Percentiles rank a stretch among this genome's conserved stretches.
These are phyloP conservation scores for Gonium pectorale DNA, from an alignment of 139 green algal species.

Conservation along the genomic window DNA sequence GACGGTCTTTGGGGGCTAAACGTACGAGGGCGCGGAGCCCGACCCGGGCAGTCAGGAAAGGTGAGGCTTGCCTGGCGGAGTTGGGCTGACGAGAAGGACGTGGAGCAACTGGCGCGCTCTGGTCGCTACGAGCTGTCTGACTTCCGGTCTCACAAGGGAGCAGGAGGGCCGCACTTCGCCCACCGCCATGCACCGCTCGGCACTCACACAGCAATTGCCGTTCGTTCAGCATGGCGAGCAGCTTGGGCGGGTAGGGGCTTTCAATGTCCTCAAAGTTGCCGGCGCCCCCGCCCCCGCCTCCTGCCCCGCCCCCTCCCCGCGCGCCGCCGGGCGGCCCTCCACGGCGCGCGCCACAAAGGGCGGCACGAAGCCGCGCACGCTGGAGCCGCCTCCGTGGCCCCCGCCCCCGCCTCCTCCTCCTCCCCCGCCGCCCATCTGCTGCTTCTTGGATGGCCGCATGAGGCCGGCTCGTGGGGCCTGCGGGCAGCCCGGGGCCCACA, in stretches of 20 bases:
- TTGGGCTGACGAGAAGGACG: no score
- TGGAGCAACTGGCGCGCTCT: no score
- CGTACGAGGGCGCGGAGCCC: no score
- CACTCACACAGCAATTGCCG: slow-evolving; percentile 24
- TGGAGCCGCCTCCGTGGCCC: slow-evolving; percentile 1
- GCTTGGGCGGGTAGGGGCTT: slow-evolving; percentile 61
- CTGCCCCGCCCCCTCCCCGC: slow-evolving; percentile 23
- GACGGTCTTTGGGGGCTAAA: no score
- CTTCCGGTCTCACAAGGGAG: no score
- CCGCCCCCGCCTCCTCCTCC: no score
- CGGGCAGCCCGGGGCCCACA: not conserved
- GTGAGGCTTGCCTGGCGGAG: no score
- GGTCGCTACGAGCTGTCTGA: no score
- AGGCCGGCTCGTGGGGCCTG: slow-evolving; percentile 18
- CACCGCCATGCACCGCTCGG: not conserved
- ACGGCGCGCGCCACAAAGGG: slow-evolving; percentile 74
- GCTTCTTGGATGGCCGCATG: slow-evolving; percentile 24
- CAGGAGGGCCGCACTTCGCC: not conserved
- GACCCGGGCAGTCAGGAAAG: no score
- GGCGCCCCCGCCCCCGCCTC: slow-evolving; percentile 15
- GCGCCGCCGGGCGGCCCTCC: slow-evolving; percentile 22
- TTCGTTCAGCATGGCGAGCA: slow-evolving; percentile 74
- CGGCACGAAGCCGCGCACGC: slow-evolving; percentile 70
- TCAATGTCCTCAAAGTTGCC: slow-evolving; percentile 54
- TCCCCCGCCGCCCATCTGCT: not conserved